A percentile compares a stretch with the other conserved stretches of the same genome.
These are phyloP conservation scores for Aquilaria yunnanensis DNA, from an alignment of 345 rosid genomes.

Conservation along the genomic window DNA sequence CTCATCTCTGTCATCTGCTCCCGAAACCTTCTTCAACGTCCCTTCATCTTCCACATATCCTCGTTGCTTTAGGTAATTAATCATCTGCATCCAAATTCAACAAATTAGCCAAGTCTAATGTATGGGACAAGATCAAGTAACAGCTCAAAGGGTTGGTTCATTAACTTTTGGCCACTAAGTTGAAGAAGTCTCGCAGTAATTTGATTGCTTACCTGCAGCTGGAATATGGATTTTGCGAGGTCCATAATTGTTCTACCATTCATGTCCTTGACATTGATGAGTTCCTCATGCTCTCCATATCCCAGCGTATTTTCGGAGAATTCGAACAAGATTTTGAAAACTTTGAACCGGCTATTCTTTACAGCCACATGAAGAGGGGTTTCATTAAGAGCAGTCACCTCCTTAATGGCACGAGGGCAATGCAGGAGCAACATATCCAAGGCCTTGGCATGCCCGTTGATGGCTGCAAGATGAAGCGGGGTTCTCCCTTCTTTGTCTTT, in stretches of 20 bases:
- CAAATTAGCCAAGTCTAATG: neutral
- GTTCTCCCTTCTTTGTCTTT: conserved; percentile 7
- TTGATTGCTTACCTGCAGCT: neutral
- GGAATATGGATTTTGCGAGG: conserved; percentile 2
- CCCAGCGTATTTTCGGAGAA: neutral
- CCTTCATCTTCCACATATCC: neutral
- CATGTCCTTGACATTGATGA: neutral
- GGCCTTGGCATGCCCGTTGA: conserved; percentile 4
- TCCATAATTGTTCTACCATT: conserved; percentile 13
- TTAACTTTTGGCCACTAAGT: neutral
- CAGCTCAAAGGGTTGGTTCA: neutral
- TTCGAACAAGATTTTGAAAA: conserved; percentile 1
- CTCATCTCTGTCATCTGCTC: neutral
- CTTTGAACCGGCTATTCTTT: conserved; percentile 11
- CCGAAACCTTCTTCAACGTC: neutral
- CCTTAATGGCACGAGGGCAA: neutral
- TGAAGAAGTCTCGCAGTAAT: neutral
- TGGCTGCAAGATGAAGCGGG: conserved; percentile 17
- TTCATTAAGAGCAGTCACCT: conserved; percentile 1
- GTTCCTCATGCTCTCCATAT: neutral
- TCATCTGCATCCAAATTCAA: neutral
- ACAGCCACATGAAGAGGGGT: conserved; percentile 18
- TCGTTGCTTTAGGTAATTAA: neutral
- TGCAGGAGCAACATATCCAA: neutral
- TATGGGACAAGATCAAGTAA: neutral